A percentile compares a stretch with the other conserved stretches of the same genome.
phyloP scores from a whole-genome alignment of 1,284 basidiomycete species.

The Boletus semigastroideus region DNA sequence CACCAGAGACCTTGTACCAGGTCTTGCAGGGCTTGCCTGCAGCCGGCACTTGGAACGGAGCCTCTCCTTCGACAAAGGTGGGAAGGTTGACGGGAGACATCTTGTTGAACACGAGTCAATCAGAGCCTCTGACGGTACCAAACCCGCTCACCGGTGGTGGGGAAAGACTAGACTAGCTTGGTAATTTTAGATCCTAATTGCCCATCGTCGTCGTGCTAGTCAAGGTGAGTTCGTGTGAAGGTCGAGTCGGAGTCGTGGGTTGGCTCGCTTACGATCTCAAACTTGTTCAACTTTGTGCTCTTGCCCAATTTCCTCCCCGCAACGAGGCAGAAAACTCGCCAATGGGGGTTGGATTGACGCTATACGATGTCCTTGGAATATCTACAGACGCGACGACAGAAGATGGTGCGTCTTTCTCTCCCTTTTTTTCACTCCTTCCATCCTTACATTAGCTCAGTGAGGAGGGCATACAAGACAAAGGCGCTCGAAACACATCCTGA shows the following conservation, averaged over 20 bases:
- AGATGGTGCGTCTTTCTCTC: slow-evolving; percentile 32
- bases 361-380: slow-evolving; percentile 37
- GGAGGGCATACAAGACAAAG: slow-evolving; percentile 59
- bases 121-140: background rate
- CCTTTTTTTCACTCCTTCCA: background rate
- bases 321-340: slow-evolving; percentile 5
- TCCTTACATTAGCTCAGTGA: slow-evolving; percentile 40
- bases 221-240: background rate
- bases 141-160: slow-evolving; percentile 1
- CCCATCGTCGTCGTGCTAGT: too few relatives aligned
- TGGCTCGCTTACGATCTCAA: background rate
- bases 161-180: background rate
- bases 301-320: background rate
- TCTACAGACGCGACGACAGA: slow-evolving; percentile 33
- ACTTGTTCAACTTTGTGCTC: background rate
- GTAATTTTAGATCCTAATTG: too few relatives aligned
- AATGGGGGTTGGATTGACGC: slow-evolving; percentile 33
- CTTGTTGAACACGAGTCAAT: slow-evolving; percentile 9
- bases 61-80: slow-evolving; percentile 26
- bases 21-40: slow-evolving; percentile 40
- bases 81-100: slow-evolving; percentile 23
- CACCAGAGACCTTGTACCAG: slow-evolving; percentile 46
- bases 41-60: slow-evolving; percentile 22
- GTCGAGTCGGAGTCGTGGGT: slow-evolving; percentile 6
- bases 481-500: slow-evolving; percentile 68